Evolutionary conservation across 2,329 filamentous ascomycete genomes (phyloP).

Genomic region (Sporothrix variecibatus): DNA sequence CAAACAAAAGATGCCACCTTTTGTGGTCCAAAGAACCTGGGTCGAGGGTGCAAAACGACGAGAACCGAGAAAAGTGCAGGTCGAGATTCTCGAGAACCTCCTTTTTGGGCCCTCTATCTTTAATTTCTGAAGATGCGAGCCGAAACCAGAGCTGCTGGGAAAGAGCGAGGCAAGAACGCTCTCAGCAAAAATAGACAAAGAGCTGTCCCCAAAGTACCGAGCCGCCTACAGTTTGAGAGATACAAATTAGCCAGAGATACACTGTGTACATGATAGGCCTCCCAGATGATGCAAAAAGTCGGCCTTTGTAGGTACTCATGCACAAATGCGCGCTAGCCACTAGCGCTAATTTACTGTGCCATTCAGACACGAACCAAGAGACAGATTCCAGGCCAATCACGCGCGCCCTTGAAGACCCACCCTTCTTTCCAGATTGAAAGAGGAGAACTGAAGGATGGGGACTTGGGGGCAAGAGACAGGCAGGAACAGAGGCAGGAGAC

Average conservation of each 20-base stretch:
- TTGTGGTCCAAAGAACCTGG: not conserved
- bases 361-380: not conserved
- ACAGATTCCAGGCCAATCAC: constrained; percentile 20
- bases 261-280: not conserved
- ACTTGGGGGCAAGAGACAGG: constrained; percentile 9
- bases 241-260: not conserved
- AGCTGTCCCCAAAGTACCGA: constrained; percentile 20
- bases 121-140: not conserved
- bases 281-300: not conserved
- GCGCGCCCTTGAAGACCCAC: not conserved
- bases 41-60: not conserved
- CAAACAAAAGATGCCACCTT: constrained; percentile 2
- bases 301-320: not conserved
- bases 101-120: not conserved
- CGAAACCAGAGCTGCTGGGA: constrained; percentile 1
- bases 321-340: constrained; percentile 19
- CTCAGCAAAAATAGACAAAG: not conserved
- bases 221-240: constrained; percentile 10
- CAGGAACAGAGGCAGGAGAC: constrained; percentile 21
- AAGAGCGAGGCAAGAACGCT: not conserved
- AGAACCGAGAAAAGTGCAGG: not conserved
- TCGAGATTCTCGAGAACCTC: not conserved
- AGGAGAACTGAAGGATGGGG: not conserved
- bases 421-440: constrained; percentile 17
- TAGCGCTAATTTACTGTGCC: constrained; percentile 25